Base-by-base conservation (phyloP, 768 basidiomycete species). In the Coprinopsis cinerea region DNA sequence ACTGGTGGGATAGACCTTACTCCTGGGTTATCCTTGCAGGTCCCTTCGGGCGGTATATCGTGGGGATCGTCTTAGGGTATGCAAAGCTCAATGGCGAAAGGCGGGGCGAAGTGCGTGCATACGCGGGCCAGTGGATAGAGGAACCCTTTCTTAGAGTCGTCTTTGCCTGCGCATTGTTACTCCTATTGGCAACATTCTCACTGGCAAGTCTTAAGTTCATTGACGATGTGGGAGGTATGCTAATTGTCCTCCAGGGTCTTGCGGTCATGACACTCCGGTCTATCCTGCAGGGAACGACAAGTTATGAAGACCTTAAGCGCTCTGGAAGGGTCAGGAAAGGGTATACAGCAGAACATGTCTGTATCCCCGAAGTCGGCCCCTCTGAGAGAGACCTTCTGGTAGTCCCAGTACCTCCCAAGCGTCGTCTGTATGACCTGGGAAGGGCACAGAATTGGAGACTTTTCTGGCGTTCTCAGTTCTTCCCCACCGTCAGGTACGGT, bases 1-100 rank as follows among this genome's bases (percentile, higher is more conserved):
- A 64, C 2, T 75, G 74, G 74, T 75, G 74, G 74, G 53, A 68
- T 27, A 69, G 69, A 68, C 61, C 59, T 28, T 69, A 69, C 3
- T 74, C 74, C 3, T 75, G 73, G 73, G 62, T 73, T 13, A 57
- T 73, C 46, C 61, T 69, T 34, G 69, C 68, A 28, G 74, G 74
- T 15, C 74, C 74, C 23, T 50, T 67, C 15, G 74, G 74, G 0
- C 62, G 74, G 28, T 74, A 67, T 64, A 52, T 71, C 18, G 61
- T 70, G 44, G 74, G 74, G 25, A 61, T 61, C 23, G 55, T 57
- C 3, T 54, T 74, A 1, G 74, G 74, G 1, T 68, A 68, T 53
- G 49, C 58, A 11, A 56, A 68, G 13, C 44, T 71, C 13, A 57
- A 59, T 32, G 41, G 53, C 11, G 47, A 57, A 39, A 51, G 54